phyloP scores from a whole-genome alignment of 2,329 filamentous ascomycete species.

The Talaromyces sp. region DNA sequence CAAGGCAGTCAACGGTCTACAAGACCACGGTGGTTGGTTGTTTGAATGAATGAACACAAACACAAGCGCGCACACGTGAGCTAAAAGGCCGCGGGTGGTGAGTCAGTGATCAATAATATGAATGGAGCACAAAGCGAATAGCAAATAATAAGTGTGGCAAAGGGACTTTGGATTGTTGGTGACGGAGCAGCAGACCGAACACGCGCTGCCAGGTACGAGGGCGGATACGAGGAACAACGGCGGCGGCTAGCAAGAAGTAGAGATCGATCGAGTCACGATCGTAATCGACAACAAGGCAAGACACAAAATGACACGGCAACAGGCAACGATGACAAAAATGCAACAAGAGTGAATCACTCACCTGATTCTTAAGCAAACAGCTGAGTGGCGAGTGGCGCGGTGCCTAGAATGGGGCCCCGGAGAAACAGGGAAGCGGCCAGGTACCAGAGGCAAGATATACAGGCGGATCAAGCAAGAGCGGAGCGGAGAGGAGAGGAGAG shows the following conservation, averaged over 20 bases:
- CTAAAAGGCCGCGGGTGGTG: not conserved
- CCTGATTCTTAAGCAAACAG: not conserved
- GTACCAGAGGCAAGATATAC: slow-evolving; percentile 21
- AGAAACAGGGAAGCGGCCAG: slow-evolving; percentile 14
- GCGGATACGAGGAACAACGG: not conserved
- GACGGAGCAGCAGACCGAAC: not conserved
- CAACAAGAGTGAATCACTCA: not conserved
- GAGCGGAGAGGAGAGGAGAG: not conserved
- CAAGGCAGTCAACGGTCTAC: slow-evolving; percentile 13
- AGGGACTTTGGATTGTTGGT: not conserved
- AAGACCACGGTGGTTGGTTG: not conserved
- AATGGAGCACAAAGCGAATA: not conserved
- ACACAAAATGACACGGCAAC: not conserved
- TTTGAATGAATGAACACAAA: not conserved
- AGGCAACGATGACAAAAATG: not conserved
- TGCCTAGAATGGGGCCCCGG: slow-evolving; percentile 8
- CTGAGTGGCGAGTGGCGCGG: slow-evolving; percentile 11
- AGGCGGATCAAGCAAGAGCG: slow-evolving; percentile 12
- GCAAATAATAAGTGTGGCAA: not conserved
- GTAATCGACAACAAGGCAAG: not conserved
- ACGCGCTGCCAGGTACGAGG: not conserved
- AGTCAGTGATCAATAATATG: not conserved
- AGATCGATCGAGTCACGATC: not conserved
- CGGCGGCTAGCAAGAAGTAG: not conserved
- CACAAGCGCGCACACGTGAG: not conserved